phyloP scores from a whole-genome alignment of 140 eudicot species.

The Stevia rebaudiana region DNA sequence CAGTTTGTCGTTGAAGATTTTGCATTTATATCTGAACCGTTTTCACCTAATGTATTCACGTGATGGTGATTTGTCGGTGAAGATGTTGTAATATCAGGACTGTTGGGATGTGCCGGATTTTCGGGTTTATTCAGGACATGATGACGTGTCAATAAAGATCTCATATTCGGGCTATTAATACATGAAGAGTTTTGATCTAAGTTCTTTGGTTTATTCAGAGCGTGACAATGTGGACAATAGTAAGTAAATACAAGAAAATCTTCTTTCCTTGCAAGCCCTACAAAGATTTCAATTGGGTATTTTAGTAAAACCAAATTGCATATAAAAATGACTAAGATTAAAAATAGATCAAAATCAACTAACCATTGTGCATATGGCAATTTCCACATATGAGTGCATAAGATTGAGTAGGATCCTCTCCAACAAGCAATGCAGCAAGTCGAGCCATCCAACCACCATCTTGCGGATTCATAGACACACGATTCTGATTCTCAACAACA shows the following conservation, averaged over 20 bases:
- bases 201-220: constrained; percentile 65
- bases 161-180: constrained; percentile 36
- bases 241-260: constrained; percentile 75
- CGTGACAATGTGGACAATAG: constrained; percentile 91
- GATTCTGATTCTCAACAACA: constrained; percentile 66
- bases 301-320: not conserved
- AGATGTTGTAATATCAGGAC: constrained; percentile 21
- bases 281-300: not conserved
- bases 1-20: constrained; percentile 36
- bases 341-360: constrained; percentile 13
- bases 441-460: constrained; percentile 92
- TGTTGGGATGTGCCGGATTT: constrained; percentile 20
- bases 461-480: constrained; percentile 34
- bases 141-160: constrained; percentile 36
- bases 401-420: constrained; percentile 96
- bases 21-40: constrained; percentile 21
- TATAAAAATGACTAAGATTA: not conserved
- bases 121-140: constrained; percentile 51
- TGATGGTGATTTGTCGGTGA: constrained; percentile 44
- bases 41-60: constrained; percentile 39
- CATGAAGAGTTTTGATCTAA: constrained; percentile 38
- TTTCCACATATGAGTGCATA: constrained; percentile 90
- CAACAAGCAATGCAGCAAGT: constrained; percentile 92
- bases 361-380: constrained; percentile 97
- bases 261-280: constrained; percentile 93